Conservation (phyloP, 257 asterid genomes). For the Plantago major region DNA sequence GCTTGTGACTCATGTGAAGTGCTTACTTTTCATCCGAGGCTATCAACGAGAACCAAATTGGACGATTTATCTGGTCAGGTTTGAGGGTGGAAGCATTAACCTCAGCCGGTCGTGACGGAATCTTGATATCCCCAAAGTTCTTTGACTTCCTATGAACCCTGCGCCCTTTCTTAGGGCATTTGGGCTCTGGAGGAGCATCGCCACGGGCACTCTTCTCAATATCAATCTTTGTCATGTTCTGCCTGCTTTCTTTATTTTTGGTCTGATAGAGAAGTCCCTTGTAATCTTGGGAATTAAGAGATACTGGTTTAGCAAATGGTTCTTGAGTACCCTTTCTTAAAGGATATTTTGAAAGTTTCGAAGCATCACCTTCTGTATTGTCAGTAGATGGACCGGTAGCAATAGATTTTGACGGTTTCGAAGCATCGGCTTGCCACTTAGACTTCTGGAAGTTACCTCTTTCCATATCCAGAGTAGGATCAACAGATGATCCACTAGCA, state of each 20-base stretch:
- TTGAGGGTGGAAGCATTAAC: slow-evolving; percentile 51
- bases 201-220: slow-evolving; percentile 38
- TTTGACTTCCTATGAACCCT: slow-evolving; percentile 47
- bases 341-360: slow-evolving; percentile 75
- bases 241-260: slow-evolving; percentile 45
- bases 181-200: slow-evolving; percentile 39
- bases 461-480: slow-evolving; percentile 39
- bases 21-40: slow-evolving; percentile 69
- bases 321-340: slow-evolving; percentile 45
- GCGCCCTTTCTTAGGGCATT: slow-evolving; percentile 50
- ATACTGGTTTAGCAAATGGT: slow-evolving; percentile 46
- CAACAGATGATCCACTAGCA: slow-evolving; percentile 48
- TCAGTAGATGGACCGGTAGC: no score
- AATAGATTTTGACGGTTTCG: slow-evolving; percentile 59
- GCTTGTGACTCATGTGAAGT: slow-evolving; percentile 21
- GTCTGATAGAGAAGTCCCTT: no score
- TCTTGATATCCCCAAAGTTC: slow-evolving; percentile 37
- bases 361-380: slow-evolving; percentile 47
- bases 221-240: slow-evolving; percentile 34
- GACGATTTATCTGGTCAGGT: slow-evolving; percentile 43
- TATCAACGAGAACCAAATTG: slow-evolving; percentile 88
- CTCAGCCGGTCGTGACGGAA: slow-evolving; percentile 51
- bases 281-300: slow-evolving; percentile 40
- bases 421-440: slow-evolving; percentile 55
- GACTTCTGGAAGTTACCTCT: slow-evolving; percentile 30